Evolutionary conservation across 176 grass and related monocot genomes (phyloP), one percentile per base, ranked within the genome.

Genomic region (Lolium multiflorum): DNA sequence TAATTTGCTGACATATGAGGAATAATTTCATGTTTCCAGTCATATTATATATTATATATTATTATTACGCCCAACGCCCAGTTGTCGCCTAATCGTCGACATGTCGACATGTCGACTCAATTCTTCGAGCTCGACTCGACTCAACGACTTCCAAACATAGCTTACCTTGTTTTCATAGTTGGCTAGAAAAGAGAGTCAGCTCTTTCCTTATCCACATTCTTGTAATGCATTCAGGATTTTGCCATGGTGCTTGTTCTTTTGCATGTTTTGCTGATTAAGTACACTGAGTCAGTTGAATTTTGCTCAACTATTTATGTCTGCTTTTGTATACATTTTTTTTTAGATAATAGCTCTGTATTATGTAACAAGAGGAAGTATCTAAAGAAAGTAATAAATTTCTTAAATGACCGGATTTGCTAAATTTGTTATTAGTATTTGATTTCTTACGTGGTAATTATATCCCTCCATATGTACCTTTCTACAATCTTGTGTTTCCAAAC

Each of bases 401-500:
- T 78, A n/a, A 8, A 71, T 64, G 72, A 55, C n/a, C 55, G 54
- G 9, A 44, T 18, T 9, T 82, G 61, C 54, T 63, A 35, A 15
- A 44, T 70, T 86, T 26, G 25, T 60, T 77, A 43, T 72, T 77
- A 35, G 8, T 86, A 77, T 57, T 66, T 89, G 39, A 80, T 74
- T 57, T 4, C 14, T 57, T 58, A 90, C 59, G n/a, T 61, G 39
- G 56, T 78, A 14, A 74, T 50, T 39, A 31, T 66, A 51, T 65
- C 24, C 25, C 50, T 48, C 28, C 16, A 28, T 54, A 21, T 16
- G 44, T 26, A 48, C 46, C 28, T 28, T 28, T 2, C 41, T 62
- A 46, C 56, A 3, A 48, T 64, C 28, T 60, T 51, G 43, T 11
- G 43, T 73, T 18, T 59, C 10, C 2, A 12, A 65, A 65, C 62